These are phyloP conservation scores for Podospora conica DNA, from an alignment of 495 filamentous ascomycete genomes.

Conservation along the genomic window DNA sequence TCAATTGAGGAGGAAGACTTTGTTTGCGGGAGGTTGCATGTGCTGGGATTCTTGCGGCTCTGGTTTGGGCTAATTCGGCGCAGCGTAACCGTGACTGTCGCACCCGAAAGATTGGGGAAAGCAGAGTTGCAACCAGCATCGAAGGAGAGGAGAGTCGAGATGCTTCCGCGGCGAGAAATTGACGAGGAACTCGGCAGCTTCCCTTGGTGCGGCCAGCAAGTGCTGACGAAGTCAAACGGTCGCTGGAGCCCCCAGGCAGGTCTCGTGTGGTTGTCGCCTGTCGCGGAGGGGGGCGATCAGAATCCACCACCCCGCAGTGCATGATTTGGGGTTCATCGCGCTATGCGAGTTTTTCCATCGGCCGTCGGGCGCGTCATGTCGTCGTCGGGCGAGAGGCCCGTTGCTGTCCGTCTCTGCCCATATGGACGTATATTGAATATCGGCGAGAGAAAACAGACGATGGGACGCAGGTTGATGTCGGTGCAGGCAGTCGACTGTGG, in stretches of 20 bases:
- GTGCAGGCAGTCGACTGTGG: not conserved
- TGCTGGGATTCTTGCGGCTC: not conserved
- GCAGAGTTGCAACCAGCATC: not conserved
- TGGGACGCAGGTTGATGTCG: not conserved
- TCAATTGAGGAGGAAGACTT: not conserved
- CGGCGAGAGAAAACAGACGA: not conserved
- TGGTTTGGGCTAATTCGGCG: not conserved
- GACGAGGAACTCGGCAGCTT: not conserved
- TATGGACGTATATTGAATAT: not conserved
- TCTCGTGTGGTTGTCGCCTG: constrained; percentile 9
- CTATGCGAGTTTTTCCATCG: not conserved
- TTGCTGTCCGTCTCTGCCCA: not conserved
- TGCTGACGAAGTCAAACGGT: not conserved
- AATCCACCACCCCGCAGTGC: constrained; percentile 1
- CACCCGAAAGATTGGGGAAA: constrained; percentile 4
- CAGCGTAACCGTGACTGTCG: not conserved
- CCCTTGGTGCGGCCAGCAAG: not conserved
- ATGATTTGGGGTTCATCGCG: constrained; percentile 3
- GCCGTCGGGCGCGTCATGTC: not conserved
- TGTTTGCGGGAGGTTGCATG: not conserved
- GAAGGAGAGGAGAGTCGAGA: not conserved
- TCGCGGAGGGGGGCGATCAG: constrained; percentile 10
- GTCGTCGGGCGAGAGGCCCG: not conserved
- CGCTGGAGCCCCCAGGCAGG: constrained; percentile 2
- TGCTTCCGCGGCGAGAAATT: not conserved